These are phyloP conservation scores for Allomyces javanicus DNA, from an alignment of 192 early-diverging fungal genomes.

Conservation along the genomic window DNA sequence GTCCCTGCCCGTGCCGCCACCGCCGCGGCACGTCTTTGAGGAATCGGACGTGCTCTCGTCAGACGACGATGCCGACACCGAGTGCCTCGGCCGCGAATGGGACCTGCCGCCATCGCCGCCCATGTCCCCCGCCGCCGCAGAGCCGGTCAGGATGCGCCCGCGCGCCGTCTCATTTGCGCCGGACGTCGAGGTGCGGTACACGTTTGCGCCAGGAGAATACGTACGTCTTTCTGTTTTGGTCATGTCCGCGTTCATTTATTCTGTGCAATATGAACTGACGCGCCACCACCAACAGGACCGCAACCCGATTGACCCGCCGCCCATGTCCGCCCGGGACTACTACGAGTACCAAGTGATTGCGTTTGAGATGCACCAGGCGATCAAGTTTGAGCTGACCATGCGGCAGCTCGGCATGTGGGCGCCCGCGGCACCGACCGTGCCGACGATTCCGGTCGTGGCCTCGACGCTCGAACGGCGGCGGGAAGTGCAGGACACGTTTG, in stretches of 20 bases:
- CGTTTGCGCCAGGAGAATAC: neutral
- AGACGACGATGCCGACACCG: too few species aligned
- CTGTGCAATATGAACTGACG: too few species aligned
- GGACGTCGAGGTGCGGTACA: neutral
- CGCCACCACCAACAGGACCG: neutral
- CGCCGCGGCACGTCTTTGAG: too few species aligned
- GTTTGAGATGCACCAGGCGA: neutral
- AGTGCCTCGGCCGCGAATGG: too few species aligned
- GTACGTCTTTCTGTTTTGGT: too few species aligned
- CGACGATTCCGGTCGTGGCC: neutral
- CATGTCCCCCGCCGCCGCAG: too few species aligned
- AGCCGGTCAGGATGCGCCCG: too few species aligned
- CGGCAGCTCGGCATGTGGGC: neutral
- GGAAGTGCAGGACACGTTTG: neutral
- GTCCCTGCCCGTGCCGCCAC: too few species aligned
- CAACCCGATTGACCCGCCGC: neutral
- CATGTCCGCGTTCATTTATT: too few species aligned
- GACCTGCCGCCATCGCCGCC: too few species aligned
- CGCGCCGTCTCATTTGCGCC: neutral
- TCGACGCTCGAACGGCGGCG: neutral
- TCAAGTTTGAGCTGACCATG: neutral
- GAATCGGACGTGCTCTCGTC: too few species aligned
- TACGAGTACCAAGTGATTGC: slow-evolving; percentile 1
- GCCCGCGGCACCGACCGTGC: neutral
- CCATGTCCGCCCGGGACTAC: neutral